Evolutionary conservation across 2,329 filamentous ascomycete species (phyloP).

Genomic region (Graphiopsis chlorocephala): DNA sequence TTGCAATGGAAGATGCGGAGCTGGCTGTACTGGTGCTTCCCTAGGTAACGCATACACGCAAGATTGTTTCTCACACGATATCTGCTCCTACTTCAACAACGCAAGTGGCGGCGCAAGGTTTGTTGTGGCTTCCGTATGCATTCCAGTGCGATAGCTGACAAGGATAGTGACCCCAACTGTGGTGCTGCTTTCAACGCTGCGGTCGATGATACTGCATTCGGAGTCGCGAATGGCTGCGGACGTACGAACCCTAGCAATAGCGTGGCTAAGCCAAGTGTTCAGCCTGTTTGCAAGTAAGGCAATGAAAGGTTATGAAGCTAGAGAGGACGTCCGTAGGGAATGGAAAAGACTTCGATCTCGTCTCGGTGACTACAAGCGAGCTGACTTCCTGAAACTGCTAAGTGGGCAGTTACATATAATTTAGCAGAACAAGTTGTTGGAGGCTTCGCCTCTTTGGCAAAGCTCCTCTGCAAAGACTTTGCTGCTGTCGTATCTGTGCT

Average conservation of each 20-base stretch:
- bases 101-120: slow-evolving; percentile 49
- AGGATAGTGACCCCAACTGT: slow-evolving; percentile 47
- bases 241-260: slow-evolving; percentile 32
- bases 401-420: not conserved
- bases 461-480: not conserved
- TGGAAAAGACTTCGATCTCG: too few species aligned
- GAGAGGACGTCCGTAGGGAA: too few species aligned
- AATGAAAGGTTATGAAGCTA: too few species aligned
- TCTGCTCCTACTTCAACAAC: slow-evolving; percentile 52
- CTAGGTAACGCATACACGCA: slow-evolving; percentile 51
- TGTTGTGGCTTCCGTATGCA: not conserved
- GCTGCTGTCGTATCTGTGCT: not conserved
- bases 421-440: too few species aligned
- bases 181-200: slow-evolving; percentile 46
- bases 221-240: slow-evolving; percentile 32
- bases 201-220: slow-evolving; percentile 44
- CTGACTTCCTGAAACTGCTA: not conserved
- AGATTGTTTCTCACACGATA: slow-evolving; percentile 52
- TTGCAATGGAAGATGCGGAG: slow-evolving; percentile 51
- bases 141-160: not conserved
- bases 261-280: slow-evolving; percentile 22
- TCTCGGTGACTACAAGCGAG: too few species aligned
- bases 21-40: slow-evolving; percentile 44
- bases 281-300: slow-evolving; percentile 18
- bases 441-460: not conserved